These are phyloP conservation scores for Erigeron philadelphicus DNA, from an alignment of 140 eudicot genomes.

Conservation along the genomic window DNA sequence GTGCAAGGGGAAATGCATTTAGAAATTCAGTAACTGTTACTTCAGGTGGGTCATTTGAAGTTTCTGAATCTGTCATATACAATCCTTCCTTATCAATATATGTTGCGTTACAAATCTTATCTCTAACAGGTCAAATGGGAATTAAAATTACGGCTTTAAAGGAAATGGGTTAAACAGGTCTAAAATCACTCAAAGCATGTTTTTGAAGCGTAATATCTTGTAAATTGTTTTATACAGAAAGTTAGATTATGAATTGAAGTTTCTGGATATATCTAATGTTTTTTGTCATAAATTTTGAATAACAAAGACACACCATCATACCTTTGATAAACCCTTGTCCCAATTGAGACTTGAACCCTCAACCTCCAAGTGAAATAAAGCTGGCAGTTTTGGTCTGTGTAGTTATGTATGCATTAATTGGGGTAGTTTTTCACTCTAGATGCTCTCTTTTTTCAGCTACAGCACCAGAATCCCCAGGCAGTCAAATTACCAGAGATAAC, in stretches of 20 bases:
- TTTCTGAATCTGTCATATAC: slow-evolving; percentile 12
- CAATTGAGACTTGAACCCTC: too few relatives aligned
- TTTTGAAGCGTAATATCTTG: too few relatives aligned
- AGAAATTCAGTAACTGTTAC: slow-evolving; percentile 37
- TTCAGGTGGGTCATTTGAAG: slow-evolving; percentile 28
- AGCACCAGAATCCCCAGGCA: slow-evolving; percentile 35
- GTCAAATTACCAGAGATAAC: slow-evolving; percentile 29
- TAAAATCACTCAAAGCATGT: background rate
- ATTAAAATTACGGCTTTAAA: background rate
- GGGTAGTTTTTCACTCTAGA: background rate
- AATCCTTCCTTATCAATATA: background rate
- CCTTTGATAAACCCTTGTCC: too few relatives aligned
- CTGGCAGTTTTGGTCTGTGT: background rate
- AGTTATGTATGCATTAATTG: too few relatives aligned
- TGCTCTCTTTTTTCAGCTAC: slow-evolving; percentile 37
- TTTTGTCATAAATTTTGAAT: too few relatives aligned
- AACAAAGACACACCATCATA: too few relatives aligned
- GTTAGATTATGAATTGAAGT: background rate
- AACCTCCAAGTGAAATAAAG: background rate
- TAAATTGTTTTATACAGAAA: background rate
- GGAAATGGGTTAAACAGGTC: background rate
- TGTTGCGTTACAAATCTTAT: background rate
- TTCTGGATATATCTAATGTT: background rate
- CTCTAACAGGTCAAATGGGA: background rate
- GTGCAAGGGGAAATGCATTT: slow-evolving; percentile 32